These are phyloP conservation scores for Botrytis pseudocinerea DNA, from an alignment of 2,329 filamentous ascomycete species.

Conservation along the genomic window DNA sequence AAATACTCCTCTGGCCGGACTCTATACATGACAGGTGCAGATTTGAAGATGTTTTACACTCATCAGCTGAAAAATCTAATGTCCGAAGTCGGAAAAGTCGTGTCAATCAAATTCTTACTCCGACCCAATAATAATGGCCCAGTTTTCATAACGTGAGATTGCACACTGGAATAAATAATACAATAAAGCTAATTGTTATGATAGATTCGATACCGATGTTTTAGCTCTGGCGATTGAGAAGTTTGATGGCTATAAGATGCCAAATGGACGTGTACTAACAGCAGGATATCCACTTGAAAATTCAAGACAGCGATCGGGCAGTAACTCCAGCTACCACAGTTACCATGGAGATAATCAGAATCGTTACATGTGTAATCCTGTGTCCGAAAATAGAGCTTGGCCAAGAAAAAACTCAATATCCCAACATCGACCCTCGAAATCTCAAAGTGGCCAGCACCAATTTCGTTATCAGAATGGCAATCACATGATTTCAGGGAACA, in stretches of 20 bases:
- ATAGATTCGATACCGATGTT: conserved; percentile 19
- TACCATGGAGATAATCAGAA: conserved; percentile 5
- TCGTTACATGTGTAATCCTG: background rate
- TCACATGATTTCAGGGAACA: background rate
- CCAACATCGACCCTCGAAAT: conserved; percentile 21
- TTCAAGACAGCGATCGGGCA: conserved; percentile 22
- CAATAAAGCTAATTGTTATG: background rate
- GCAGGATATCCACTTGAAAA: conserved; percentile 20
- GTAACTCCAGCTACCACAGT: conserved; percentile 23
- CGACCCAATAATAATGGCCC: background rate
- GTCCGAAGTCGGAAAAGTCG: conserved; percentile 31
- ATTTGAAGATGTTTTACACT: conserved; percentile 26
- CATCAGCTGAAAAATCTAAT: conserved; percentile 31
- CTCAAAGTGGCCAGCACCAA: conserved; percentile 4
- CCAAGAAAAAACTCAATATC: conserved; percentile 13
- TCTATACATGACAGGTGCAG: conserved; percentile 26
- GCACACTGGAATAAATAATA: background rate
- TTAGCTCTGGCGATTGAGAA: conserved; percentile 7
- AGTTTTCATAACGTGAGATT: conserved; percentile 34
- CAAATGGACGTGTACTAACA: conserved; percentile 6
- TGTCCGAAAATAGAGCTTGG: background rate
- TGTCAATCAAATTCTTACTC: conserved; percentile 30
- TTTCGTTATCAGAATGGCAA: conserved; percentile 1
- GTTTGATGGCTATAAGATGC: conserved; percentile 18
- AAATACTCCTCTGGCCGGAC: conserved; percentile 19